These are phyloP conservation scores for Trichophyton equinum DNA, from an alignment of 2,329 filamentous ascomycete species.

Conservation along the genomic window DNA sequence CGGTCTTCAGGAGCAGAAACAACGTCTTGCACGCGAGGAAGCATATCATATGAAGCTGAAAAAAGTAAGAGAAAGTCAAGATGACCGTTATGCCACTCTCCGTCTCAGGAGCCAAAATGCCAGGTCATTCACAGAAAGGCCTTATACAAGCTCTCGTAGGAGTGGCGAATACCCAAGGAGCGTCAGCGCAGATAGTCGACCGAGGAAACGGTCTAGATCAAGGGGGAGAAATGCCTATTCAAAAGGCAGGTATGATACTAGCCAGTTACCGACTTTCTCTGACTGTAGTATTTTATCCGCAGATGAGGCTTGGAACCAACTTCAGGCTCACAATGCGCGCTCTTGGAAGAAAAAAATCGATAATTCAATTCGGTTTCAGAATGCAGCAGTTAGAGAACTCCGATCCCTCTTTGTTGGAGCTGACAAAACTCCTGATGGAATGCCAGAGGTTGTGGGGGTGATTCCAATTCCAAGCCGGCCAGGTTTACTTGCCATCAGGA, in stretches of 20 bases:
- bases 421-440: slow-evolving; percentile 67
- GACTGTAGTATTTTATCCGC: slow-evolving; percentile 60
- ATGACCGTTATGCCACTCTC: slow-evolving; percentile 39
- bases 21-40: slow-evolving; percentile 77
- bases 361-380: slow-evolving; percentile 55
- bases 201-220: slow-evolving; percentile 19
- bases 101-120: slow-evolving; percentile 43
- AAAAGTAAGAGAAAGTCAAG: slow-evolving; percentile 58
- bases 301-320: slow-evolving; percentile 59
- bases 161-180: slow-evolving; percentile 37
- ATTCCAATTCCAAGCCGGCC: slow-evolving; percentile 76
- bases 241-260: slow-evolving; percentile 59
- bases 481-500: slow-evolving; percentile 63
- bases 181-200: slow-evolving; percentile 42
- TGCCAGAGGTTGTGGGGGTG: slow-evolving; percentile 72
- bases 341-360: slow-evolving; percentile 92
- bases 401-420: slow-evolving; percentile 69
- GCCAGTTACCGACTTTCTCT: slow-evolving; percentile 60
- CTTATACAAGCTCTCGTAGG: slow-evolving; percentile 22
- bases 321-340: slow-evolving; percentile 71
- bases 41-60: slow-evolving; percentile 81
- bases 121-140: slow-evolving; percentile 32
- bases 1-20: slow-evolving; percentile 77
- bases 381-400: slow-evolving; percentile 63
- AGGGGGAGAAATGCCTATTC: slow-evolving; percentile 26